Conservation (phyloP, 1,139 yeast species). For the Magnusiomyces suaveolens region DNA sequence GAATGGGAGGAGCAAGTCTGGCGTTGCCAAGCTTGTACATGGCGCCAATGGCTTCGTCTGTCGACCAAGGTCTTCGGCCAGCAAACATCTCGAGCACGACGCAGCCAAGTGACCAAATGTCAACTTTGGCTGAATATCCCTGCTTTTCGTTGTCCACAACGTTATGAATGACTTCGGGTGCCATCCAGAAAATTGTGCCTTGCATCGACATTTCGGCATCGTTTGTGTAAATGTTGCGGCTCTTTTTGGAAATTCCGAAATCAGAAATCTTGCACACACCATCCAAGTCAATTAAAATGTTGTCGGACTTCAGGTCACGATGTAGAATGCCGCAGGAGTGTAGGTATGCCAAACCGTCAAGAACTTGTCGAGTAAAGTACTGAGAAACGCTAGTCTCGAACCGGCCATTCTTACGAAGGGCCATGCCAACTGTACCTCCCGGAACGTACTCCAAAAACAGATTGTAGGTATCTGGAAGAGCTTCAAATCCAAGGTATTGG, state of each 20-base stretch:
- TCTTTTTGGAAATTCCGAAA: slow-evolving; percentile 88
- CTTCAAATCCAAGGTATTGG: slow-evolving; percentile 89
- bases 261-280: slow-evolving; percentile 95
- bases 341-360: slow-evolving; percentile 73
- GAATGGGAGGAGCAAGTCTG: slow-evolving; percentile 88
- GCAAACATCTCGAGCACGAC: slow-evolving; percentile 88
- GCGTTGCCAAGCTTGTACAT: slow-evolving; percentile 55
- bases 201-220: slow-evolving; percentile 96
- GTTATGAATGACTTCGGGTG: slow-evolving; percentile 91
- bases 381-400: slow-evolving; percentile 72
- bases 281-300: slow-evolving; percentile 74
- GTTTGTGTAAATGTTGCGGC: slow-evolving; percentile 78
- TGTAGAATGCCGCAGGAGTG: slow-evolving; percentile 85
- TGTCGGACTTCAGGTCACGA: slow-evolving; percentile 94
- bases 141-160: slow-evolving; percentile 67
- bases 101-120: slow-evolving; percentile 74
- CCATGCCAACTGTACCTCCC: slow-evolving; percentile 91
- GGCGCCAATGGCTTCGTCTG: slow-evolving; percentile 46
- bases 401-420: slow-evolving; percentile 72
- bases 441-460: slow-evolving; percentile 91
- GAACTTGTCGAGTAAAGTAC: slow-evolving; percentile 68
- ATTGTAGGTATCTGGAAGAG: slow-evolving; percentile 63
- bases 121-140: slow-evolving; percentile 92
- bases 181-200: slow-evolving; percentile 99
- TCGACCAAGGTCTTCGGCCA: slow-evolving; percentile 46